Base-by-base conservation (phyloP, 176 grass and related monocot genomes). In the Triticum timopheevii region DNA sequence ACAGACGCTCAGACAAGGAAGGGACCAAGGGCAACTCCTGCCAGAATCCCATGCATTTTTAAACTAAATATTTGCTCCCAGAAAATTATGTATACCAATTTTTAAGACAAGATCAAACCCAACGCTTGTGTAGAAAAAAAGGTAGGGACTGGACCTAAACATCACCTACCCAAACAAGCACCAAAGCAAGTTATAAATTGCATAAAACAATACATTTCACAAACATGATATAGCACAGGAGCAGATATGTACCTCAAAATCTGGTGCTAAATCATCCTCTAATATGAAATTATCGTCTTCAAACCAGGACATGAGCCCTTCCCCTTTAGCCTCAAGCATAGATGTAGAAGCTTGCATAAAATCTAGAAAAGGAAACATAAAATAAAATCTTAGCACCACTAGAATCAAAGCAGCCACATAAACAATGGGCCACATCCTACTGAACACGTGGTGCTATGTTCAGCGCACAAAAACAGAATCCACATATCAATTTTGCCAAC, bases 281-380 rank as follows among this genome's bases (percentile, higher is more conserved):
- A 98, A 84, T 76, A 98, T 93, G 36, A 98, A 96, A 83, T 93
- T 91, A 68, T 96, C 92, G 30, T 96, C 87, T 75, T 79, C 71
- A 67, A 87, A 94, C 75, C 84, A 88, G 68, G 93, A 91, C 79
- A 94, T 49, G 62, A 93, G 91, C 31, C 42, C 78, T 69, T 96
- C 90, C 70, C 89, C 89, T 84, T 85, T 96, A 23, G 82, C 80
- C 80, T 93, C 91, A 58, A 98, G 80, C 88, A 98, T 94, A 77
- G 90, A 96, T n/a, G 90, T 88, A 65, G 90, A 87, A 65, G 79
- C 89, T 81, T 93, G 90, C 81, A 96, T 83, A 66, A 98, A 91
- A 93, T 83, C 97, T 98, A 79, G 22, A 75, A 9, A 54, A 54
- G 4, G 49, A 81, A 62, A 40, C 13, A 25, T 50, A 80, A 65